phyloP scores from a whole-genome alignment of 129 eudicot genomes.

The Artemisia tridentata region DNA sequence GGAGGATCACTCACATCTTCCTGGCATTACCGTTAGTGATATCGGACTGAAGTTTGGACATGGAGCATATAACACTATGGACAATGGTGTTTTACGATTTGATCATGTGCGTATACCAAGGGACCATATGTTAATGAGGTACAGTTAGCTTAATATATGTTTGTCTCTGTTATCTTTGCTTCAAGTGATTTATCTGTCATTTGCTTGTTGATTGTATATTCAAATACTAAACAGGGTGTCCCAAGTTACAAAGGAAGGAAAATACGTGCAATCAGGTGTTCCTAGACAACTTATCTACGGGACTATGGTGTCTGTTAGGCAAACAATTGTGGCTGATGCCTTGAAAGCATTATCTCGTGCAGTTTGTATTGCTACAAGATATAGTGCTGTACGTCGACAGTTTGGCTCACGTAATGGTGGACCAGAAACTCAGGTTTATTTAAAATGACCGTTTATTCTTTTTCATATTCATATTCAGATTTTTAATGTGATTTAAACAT shows the following conservation, averaged over 20 bases:
- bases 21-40: conserved; percentile 91
- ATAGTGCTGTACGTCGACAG: conserved; percentile 89
- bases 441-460: neutral
- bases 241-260: conserved; percentile 92
- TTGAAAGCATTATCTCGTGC: conserved; percentile 86
- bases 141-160: neutral
- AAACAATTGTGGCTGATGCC: conserved; percentile 85
- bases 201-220: too few species aligned
- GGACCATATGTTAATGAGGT: conserved; percentile 97
- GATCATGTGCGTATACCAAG: conserved; percentile 92
- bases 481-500: neutral
- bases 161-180: neutral
- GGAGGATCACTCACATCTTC: conserved; percentile 89
- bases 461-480: neutral
- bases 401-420: conserved; percentile 86
- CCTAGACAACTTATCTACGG: conserved; percentile 84
- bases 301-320: conserved; percentile 90
- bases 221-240: conserved; percentile 49
- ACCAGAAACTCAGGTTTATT: conserved; percentile 84
- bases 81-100: conserved; percentile 89
- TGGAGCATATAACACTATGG: conserved; percentile 98
- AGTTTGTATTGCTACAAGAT: conserved; percentile 93
- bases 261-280: conserved; percentile 64
- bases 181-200: neutral
- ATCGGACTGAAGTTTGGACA: conserved; percentile 95